Conservation (phyloP, 441 rosid genomes). For the Arabidopsis lyrata region DNA sequence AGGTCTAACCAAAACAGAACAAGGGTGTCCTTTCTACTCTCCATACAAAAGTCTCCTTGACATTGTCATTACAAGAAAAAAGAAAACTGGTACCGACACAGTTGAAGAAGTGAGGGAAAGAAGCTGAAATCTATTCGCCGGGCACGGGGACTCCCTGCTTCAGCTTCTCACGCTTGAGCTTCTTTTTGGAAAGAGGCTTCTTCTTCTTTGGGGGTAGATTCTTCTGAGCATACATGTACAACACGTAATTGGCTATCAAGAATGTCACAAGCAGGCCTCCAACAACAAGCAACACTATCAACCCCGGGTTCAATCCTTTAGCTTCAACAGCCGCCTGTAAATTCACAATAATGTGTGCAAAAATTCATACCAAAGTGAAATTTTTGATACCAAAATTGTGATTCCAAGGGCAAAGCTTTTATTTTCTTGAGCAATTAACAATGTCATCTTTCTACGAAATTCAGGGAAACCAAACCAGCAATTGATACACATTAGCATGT, state of each 20-base stretch:
- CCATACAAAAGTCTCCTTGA: constrained; percentile 2
- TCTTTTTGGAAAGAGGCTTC: constrained; percentile 93
- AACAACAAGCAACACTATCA: constrained; percentile 78
- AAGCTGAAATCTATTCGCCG: constrained; percentile 33
- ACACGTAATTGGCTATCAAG: constrained; percentile 69
- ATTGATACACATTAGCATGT: background rate
- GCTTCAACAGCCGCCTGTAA: constrained; percentile 62
- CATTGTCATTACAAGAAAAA: constrained; percentile 20
- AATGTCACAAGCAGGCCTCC: constrained; percentile 69
- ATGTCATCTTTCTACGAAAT: too few species aligned
- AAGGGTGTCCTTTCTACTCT: background rate
- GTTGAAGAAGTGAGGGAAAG: background rate
- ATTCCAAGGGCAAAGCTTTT: background rate
- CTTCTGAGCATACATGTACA: constrained; percentile 83
- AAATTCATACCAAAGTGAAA: background rate
- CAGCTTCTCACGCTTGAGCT: constrained; percentile 86
- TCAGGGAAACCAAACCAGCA: background rate
- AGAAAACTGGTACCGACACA: background rate
- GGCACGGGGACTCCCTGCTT: constrained; percentile 81
- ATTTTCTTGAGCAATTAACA: background rate
- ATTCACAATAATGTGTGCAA: constrained; percentile 6
- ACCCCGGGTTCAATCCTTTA: constrained; percentile 79
- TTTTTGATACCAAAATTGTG: too few species aligned
- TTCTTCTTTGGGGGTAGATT: constrained; percentile 85
- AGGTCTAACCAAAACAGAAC: constrained; percentile 10